Percentiles rank a stretch among this genome's conserved stretches.
phyloP scores from a whole-genome alignment of 176 grass and related monocot genomes.

The Carex parvula region DNA sequence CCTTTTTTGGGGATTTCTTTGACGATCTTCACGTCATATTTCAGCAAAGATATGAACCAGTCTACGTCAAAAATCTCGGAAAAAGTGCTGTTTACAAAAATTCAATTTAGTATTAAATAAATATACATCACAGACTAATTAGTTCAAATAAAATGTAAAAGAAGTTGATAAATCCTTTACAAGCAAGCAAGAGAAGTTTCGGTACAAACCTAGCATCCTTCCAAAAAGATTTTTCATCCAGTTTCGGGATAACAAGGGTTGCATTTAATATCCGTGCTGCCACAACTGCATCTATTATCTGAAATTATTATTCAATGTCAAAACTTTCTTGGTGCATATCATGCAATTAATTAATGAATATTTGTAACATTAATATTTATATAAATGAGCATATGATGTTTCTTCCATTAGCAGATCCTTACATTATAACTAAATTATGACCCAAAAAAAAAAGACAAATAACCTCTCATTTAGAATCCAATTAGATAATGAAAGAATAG shows the following conservation, averaged over 20 bases:
- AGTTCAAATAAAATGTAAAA: not conserved
- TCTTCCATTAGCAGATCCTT: not conserved
- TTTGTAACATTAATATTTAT: not conserved
- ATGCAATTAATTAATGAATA: not conserved
- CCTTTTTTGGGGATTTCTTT: constrained; percentile 54
- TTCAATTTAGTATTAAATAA: not conserved
- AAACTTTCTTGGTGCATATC: not conserved
- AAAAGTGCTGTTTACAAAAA: constrained; percentile 58
- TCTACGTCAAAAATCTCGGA: constrained; percentile 78
- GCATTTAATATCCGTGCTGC: constrained; percentile 82
- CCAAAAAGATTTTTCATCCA: constrained; percentile 97
- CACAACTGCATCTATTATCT: constrained; percentile 98
- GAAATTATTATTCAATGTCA: constrained; percentile 32
- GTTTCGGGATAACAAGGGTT: constrained; percentile 77
- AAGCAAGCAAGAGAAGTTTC: not conserved
- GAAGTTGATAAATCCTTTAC: not conserved
- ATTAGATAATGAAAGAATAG: constrained; percentile 11
- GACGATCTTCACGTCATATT: constrained; percentile 77
- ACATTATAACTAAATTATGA: constrained; percentile 11
- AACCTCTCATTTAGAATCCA: not conserved
- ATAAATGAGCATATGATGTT: not conserved
- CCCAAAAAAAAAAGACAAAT: not conserved
- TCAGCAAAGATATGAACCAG: constrained; percentile 80
- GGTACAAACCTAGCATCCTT: constrained; percentile 63
- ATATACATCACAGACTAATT: not conserved